A percentile compares a stretch with the other conserved stretches of the same genome.
These are phyloP conservation scores for Neoscytalidium dimidiatum DNA, from an alignment of 2,329 filamentous ascomycete species.

Conservation along the genomic window DNA sequence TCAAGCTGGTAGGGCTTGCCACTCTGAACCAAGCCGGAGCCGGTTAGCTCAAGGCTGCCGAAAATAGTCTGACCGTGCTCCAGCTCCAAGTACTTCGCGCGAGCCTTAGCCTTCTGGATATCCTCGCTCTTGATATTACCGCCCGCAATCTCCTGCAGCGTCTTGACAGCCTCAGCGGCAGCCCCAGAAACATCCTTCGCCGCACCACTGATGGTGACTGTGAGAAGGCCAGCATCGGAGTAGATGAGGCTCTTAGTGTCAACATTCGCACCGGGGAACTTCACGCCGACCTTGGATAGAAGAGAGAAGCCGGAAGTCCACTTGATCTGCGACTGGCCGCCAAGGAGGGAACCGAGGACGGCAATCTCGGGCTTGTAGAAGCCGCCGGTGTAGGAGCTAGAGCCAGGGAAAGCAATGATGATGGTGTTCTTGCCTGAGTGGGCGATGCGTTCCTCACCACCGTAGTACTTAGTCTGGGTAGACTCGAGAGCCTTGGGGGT, in stretches of 20 bases:
- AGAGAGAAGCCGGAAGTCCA: conserved; percentile 92
- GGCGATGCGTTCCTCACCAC: conserved; percentile 88
- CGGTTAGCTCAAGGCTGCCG: conserved; percentile 78
- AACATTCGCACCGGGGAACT: conserved; percentile 65
- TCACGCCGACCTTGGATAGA: conserved; percentile 74
- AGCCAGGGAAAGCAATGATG: conserved; percentile 90
- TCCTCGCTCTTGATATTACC: conserved; percentile 80
- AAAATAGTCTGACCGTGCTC: conserved; percentile 78
- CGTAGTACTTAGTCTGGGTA: conserved; percentile 80
- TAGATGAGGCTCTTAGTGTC: conserved; percentile 79
- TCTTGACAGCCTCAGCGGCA: conserved; percentile 75
- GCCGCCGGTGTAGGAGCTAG: conserved; percentile 69
- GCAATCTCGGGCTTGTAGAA: conserved; percentile 87
- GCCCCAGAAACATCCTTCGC: conserved; percentile 72
- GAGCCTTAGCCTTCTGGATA: conserved; percentile 85
- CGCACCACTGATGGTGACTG: conserved; percentile 76
- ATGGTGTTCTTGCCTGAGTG: conserved; percentile 77
- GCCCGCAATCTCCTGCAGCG: conserved; percentile 77
- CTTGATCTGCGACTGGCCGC: conserved; percentile 89
- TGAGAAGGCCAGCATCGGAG: conserved; percentile 90
- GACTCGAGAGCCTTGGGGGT: conserved; percentile 56
- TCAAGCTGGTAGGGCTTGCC: conserved; percentile 83
- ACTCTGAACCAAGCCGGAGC: conserved; percentile 78
- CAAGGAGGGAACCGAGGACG: conserved; percentile 85
- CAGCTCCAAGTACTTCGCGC: conserved; percentile 90